phyloP scores from a whole-genome alignment of 108 stramenopile genomes.

The Nannochloropsis granulata region DNA sequence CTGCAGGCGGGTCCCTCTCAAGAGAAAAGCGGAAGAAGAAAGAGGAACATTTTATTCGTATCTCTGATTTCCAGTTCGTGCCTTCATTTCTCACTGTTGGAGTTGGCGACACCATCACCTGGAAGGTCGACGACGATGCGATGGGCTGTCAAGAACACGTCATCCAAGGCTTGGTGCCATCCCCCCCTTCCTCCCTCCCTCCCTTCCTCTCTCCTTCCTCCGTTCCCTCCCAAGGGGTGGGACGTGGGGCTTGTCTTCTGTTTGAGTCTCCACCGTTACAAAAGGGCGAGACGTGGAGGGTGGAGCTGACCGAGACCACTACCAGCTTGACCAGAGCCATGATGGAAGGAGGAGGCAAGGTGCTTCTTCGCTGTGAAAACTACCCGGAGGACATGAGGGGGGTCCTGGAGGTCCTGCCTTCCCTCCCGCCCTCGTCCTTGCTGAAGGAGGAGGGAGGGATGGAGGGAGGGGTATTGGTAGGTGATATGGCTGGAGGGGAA shows the following conservation, averaged over 20 bases:
- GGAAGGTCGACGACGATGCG: not conserved
- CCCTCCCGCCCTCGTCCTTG: not conserved
- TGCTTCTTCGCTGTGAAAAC: not conserved
- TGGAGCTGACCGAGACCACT: not conserved
- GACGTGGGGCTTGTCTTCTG: not conserved
- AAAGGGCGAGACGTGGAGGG: not conserved
- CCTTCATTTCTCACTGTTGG: not conserved
- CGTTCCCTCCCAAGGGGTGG: no score
- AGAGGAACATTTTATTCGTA: no score
- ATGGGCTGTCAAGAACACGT: not conserved
- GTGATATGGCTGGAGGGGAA: not conserved
- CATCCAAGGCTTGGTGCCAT: not conserved
- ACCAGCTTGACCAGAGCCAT: not conserved
- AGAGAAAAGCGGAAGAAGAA: no score
- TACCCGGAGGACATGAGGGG: not conserved
- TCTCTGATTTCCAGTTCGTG: not conserved
- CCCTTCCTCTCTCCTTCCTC: not conserved
- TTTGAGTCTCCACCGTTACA: not conserved
- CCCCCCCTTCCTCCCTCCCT: not conserved
- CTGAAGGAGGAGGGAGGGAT: not conserved
- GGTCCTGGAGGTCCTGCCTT: not conserved
- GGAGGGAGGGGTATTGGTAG: not conserved
- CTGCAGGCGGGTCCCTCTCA: no score
- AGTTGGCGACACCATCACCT: not conserved
- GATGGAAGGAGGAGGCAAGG: not conserved